These are phyloP conservation scores for Sugiyamaella castrensis DNA, from an alignment of 1,139 yeast genomes.

Conservation along the genomic window DNA sequence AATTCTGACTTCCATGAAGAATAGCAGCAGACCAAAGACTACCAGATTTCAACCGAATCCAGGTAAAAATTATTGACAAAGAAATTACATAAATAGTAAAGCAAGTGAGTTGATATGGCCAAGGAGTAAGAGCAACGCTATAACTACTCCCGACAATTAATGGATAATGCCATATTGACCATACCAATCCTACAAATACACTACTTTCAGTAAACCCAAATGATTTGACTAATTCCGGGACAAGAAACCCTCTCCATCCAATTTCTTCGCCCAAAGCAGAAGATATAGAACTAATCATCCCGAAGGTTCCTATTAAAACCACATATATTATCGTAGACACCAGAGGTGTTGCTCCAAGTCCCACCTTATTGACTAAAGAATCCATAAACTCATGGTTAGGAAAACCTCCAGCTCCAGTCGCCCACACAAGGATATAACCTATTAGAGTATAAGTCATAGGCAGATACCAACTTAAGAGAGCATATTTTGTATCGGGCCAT, in stretches of 20 bases:
- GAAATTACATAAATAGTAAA: neutral
- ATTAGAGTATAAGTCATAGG: constrained; percentile 3
- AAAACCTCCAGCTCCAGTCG: constrained; percentile 9
- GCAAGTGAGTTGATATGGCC: neutral
- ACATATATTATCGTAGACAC: constrained; percentile 1
- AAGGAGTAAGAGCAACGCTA: neutral
- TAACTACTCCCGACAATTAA: neutral
- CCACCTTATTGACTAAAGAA: neutral
- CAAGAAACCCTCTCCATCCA: constrained; percentile 13
- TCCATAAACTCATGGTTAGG: constrained; percentile 8
- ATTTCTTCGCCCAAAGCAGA: constrained; percentile 9
- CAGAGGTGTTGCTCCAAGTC: neutral
- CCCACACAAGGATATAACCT: constrained; percentile 5
- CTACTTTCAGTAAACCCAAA: neutral
- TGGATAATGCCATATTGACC: constrained; percentile 10
- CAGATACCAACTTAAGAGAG: constrained; percentile 7
- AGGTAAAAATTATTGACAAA: neutral
- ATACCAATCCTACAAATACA: constrained; percentile 4
- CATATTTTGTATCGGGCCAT: constrained; percentile 5
- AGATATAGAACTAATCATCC: constrained; percentile 4
- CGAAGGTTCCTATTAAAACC: neutral
- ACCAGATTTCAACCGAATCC: constrained; percentile 4
- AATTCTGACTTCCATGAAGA: constrained; percentile 7
- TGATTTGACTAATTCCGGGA: neutral
- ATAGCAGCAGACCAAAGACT: constrained; percentile 6